Base-by-base conservation (phyloP, 2,329 filamentous ascomycete genomes). In the Neonectria faginata region DNA sequence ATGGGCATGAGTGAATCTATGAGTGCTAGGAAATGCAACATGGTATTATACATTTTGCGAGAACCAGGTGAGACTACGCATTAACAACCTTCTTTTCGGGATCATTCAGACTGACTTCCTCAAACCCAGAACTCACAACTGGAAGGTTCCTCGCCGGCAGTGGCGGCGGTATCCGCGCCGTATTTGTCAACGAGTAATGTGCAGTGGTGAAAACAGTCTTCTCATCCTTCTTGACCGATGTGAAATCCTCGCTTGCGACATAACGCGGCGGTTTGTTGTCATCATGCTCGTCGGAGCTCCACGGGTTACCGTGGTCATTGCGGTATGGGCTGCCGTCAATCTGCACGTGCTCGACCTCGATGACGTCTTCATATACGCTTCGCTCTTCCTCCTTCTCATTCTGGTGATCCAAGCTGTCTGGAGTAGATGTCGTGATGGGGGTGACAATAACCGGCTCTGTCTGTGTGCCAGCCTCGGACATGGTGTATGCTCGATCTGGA, bases 381-480 rank as follows among this genome's bases (percentile, higher is more conserved):
- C 51, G 58, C 7, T 65, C 53, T 0, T 67, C 62, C 0, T 62
- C 29, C 7, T 31, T 2, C 2, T 22, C 44, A 0, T 56, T 52
- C 0, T 22, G 52, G 1, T 60, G 41, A 0, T 8, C 2, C 5
- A 61, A 14, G 4, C 57, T 65, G 5, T 57, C 45, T 0, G 57
- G 65, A 0, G 56, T 59, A 11, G 45, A 33, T 1, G 18, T 54
- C 8, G 55, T n/a, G 14, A 73, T 41, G 0, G 67, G 60, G 1
- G 62, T 69, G 3, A 66, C 33, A 1, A 70, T 14, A 3, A 72
- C 68, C 16, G 67, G 57, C 3, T 75, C 73, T 1, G 74, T 76
- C 45, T 76, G 74, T 3, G 74, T 76, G 5, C 71, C 69, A 3
- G 70, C 67, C 9, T 76, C 74, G 8, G 71, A 73, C 1, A 73